phyloP scores from a whole-genome alignment of 106 monocot species.

The Agapanthus africanus region DNA sequence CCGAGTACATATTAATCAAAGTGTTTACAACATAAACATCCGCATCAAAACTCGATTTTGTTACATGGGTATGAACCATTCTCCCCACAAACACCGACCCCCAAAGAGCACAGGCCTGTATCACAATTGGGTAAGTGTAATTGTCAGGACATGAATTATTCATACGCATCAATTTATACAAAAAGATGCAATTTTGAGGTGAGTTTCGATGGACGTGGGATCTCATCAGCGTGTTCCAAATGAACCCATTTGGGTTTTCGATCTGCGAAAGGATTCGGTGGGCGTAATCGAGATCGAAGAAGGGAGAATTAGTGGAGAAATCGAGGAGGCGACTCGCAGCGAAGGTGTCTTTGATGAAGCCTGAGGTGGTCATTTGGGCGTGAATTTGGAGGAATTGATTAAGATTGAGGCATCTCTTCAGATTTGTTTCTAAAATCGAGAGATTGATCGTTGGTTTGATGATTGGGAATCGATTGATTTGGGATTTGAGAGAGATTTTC shows the following conservation, averaged over 20 bases:
- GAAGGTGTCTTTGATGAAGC: conserved; percentile 62
- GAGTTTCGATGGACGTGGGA: conserved; percentile 19
- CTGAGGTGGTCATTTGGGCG: conserved; percentile 49
- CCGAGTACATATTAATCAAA: conserved; percentile 66
- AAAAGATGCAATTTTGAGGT: conserved; percentile 30
- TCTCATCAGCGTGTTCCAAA: conserved; percentile 59
- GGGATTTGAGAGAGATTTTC: no score
- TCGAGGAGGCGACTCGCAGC: conserved; percentile 71
- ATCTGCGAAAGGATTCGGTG: conserved; percentile 27
- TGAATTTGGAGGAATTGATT: conserved; percentile 54
- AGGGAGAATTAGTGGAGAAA: conserved; percentile 32
- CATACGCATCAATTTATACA: conserved; percentile 47
- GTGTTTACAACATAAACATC: conserved; percentile 74
- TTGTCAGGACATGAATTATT: conserved; percentile 29
- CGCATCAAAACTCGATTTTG: conserved; percentile 40
- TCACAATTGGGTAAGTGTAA: conserved; percentile 60
- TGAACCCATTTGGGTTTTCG: conserved; percentile 54
- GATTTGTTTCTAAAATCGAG: conserved; percentile 48
- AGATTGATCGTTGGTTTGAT: conserved; percentile 40
- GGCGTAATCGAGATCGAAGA: conserved; percentile 34
- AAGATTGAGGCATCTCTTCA: conserved; percentile 32
- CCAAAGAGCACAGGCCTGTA: conserved; percentile 54
- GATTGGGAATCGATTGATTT: no score
- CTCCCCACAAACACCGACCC: conserved; percentile 33
- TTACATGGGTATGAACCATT: conserved; percentile 56